phyloP scores from a whole-genome alignment of 2,329 filamentous ascomycete genomes.

The Magnaporthiopsis incrustans region DNA sequence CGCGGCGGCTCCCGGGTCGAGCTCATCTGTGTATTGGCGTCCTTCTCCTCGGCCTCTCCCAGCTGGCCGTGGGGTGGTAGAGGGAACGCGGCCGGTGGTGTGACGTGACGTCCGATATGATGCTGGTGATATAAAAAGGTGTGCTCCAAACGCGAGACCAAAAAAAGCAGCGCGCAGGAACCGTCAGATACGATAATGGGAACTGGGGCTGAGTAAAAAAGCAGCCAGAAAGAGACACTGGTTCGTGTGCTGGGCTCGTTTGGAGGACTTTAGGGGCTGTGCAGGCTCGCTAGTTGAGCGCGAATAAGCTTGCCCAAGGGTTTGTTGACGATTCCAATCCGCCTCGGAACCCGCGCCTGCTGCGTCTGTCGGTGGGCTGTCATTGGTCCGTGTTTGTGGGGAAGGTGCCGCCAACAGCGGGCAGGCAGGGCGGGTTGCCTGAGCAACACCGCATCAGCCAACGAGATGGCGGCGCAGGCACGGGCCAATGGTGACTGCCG shows the following conservation, averaged over 20 bases:
- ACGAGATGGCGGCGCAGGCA: background rate
- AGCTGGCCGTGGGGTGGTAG: background rate
- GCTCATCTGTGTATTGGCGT: slow-evolving; percentile 8
- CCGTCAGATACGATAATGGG: background rate
- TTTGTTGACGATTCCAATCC: background rate
- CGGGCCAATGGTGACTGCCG: background rate
- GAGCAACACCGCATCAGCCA: background rate
- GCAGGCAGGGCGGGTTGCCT: background rate
- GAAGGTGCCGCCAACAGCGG: slow-evolving; percentile 1
- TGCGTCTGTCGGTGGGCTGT: background rate
- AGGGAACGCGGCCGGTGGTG: background rate
- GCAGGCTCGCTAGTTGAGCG: too few relatives aligned
- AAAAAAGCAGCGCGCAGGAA: background rate
- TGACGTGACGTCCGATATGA: background rate
- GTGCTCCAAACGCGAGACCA: background rate
- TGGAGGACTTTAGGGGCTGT: background rate
- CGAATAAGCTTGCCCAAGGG: background rate
- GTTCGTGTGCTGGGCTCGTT: background rate
- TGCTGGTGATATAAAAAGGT: background rate
- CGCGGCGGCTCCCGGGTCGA: slow-evolving; percentile 13
- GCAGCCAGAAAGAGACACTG: background rate
- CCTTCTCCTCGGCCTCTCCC: background rate
- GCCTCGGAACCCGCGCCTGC: background rate
- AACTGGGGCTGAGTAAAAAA: background rate
- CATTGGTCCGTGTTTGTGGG: slow-evolving; percentile 1